Evolutionary conservation across 306 rosid species (phyloP), one percentile per base, ranked within the genome.

Genomic region (Vigna nakashimae): DNA sequence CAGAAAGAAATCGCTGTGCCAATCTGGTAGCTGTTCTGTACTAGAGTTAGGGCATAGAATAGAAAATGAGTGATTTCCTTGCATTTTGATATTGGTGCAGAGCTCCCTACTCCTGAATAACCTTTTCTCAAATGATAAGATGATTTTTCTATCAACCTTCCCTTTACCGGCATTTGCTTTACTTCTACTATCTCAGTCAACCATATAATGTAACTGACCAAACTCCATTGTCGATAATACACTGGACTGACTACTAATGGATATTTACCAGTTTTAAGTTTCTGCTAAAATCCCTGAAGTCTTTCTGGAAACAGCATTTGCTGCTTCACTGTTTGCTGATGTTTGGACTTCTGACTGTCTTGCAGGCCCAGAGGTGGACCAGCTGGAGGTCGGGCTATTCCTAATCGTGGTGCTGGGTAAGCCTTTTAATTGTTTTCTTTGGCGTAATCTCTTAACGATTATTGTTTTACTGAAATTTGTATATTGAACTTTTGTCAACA

Each of bases 361-460:
- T 83, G 80, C 86, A 93, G 98, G 89, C 80, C 93, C 43, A 83
- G 91, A 81, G 87, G 84, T 34, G 90, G 87, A 36, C 90, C 66
- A 40, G 79, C 42, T 76, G 88, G 86, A 77, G 86, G 81, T 50
- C 69, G 86, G 74, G 81, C 88, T 66, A 7, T 65, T 28, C 74
- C 50, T 46, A 84, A 73, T 55, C 91, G 85, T 59, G 91, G 92
- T 83, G 43, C 90, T 70, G 92, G 93, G 98, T 93, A 86, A 85
- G 87, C 66, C 22, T 65, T 72, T 49, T 9, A 16, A 32, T 30
- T 30, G 34, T 49, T 45, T 4, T 6, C 2, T 40, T 55, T 28
- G 7, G 2, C 3, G 3, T 48, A 13, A 16, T 60, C 28, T 50
- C 9, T 2, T 76, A 4, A 4, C 38, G 36, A 6, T 60, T 38